Conservation (phyloP, 2,329 filamentous ascomycete genomes). For the Aspergillus brasiliensis region DNA sequence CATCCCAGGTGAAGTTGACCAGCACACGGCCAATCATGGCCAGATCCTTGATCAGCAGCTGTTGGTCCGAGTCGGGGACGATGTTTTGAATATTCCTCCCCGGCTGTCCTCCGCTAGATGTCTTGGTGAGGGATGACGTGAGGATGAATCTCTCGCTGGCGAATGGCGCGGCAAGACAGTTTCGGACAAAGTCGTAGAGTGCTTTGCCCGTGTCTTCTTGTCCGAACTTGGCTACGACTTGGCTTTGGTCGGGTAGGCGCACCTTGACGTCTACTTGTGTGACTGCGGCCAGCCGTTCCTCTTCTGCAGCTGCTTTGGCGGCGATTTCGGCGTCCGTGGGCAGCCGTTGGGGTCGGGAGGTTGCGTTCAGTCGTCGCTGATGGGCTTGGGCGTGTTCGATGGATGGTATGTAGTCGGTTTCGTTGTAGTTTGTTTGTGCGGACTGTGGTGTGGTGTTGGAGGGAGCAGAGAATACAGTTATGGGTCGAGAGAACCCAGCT, state of each 20-base stretch:
- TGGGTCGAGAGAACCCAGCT: constrained; percentile 48
- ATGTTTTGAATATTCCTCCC: constrained; percentile 27
- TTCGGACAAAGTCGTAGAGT: constrained; percentile 73
- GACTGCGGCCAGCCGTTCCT: constrained; percentile 66
- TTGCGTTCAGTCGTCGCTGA: constrained; percentile 72
- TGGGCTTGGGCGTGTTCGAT: constrained; percentile 82
- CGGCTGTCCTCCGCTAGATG: constrained; percentile 8
- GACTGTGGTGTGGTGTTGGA: constrained; percentile 73
- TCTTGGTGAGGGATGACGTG: constrained; percentile 54
- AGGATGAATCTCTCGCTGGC: constrained; percentile 70
- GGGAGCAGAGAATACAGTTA: constrained; percentile 78
- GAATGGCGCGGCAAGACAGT: constrained; percentile 63
- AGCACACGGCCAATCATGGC: constrained; percentile 71
- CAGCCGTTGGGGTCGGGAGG: constrained; percentile 77
- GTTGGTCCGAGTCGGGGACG: constrained; percentile 49
- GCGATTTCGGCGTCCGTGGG: constrained; percentile 80
- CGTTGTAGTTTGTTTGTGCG: constrained; percentile 66
- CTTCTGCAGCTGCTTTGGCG: constrained; percentile 66
- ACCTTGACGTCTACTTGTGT: constrained; percentile 74
- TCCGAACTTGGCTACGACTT: constrained; percentile 71
- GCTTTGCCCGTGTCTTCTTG: constrained; percentile 68
- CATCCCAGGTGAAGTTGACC: constrained; percentile 75
- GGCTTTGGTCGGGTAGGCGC: constrained; percentile 83
- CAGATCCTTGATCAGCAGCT: constrained; percentile 69
- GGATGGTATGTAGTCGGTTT: constrained; percentile 77